phyloP scores from a whole-genome alignment of 768 basidiomycete species.

The Russula ochroleuca region DNA sequence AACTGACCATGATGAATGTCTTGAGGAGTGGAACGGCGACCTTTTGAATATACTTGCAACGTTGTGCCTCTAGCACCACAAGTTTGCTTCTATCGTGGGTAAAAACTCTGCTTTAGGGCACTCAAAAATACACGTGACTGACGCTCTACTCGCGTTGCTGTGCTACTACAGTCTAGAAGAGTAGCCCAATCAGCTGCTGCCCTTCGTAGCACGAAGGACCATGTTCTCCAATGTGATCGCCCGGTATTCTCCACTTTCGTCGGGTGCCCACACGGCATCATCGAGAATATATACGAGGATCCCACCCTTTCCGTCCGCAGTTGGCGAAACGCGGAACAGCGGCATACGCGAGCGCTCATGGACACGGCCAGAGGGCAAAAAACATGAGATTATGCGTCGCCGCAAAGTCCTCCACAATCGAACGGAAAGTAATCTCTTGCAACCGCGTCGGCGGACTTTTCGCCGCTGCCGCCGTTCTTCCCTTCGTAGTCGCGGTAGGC shows the following conservation, averaged over 20 bases:
- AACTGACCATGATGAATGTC: conserved; percentile 39
- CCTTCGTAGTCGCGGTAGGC: conserved; percentile 31
- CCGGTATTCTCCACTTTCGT: conserved; percentile 57
- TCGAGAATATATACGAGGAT: conserved; percentile 85
- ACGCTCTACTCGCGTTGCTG: too few species aligned
- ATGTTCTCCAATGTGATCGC: conserved; percentile 88
- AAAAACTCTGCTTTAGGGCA: conserved; percentile 20
- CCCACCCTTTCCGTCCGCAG: conserved; percentile 80
- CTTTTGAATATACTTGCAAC: conserved; percentile 25
- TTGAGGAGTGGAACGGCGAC: conserved; percentile 35
- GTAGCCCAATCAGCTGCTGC: background rate
- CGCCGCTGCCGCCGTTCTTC: conserved; percentile 32
- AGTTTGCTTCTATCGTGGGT: conserved; percentile 23
- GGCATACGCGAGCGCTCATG: conserved; percentile 88
- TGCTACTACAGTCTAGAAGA: background rate
- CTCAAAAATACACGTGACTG: conserved; percentile 9
- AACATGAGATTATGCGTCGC: conserved; percentile 84
- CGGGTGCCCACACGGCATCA: conserved; percentile 88
- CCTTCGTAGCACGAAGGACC: conserved; percentile 55
- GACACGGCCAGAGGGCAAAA: conserved; percentile 77
- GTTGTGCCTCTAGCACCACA: conserved; percentile 11
- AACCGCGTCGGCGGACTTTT: conserved; percentile 47
- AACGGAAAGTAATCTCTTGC: conserved; percentile 87
- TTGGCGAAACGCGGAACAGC: conserved; percentile 74
- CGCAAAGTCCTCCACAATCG: conserved; percentile 88